Conservation (phyloP, 176 grass and related monocot species). For the Carex pumila region DNA sequence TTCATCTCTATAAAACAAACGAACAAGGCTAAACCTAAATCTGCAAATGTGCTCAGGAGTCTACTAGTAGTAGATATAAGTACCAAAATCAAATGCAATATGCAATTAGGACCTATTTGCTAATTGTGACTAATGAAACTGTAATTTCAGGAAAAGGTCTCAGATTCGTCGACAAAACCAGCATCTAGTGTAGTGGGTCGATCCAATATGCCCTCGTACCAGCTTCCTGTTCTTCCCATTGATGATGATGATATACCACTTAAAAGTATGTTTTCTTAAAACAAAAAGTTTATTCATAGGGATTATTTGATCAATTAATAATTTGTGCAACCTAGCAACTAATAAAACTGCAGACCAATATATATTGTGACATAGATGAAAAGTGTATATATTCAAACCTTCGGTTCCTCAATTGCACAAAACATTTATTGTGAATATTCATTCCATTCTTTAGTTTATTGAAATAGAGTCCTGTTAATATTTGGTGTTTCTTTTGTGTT, state of each 20-base stretch:
- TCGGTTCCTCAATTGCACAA: background rate
- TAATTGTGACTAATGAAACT: background rate
- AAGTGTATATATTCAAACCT: background rate
- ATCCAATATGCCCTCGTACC: constrained; percentile 57
- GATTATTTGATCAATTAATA: background rate
- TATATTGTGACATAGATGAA: background rate
- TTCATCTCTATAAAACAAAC: background rate
- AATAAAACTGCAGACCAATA: background rate
- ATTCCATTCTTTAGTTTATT: background rate
- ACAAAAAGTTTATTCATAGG: background rate
- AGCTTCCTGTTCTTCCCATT: constrained; percentile 48
- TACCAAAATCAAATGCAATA: background rate
- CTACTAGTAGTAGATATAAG: background rate
- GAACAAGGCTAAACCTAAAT: background rate
- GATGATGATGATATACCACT: constrained; percentile 78
- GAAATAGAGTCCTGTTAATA: background rate
- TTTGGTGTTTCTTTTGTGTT: constrained; percentile 11
- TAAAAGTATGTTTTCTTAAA: constrained; percentile 39
- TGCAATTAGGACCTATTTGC: background rate
- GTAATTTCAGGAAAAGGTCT: constrained; percentile 63
- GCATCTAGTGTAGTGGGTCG: constrained; percentile 46
- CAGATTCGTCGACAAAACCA: constrained; percentile 74
- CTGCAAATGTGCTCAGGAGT: background rate
- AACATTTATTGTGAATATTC: background rate
- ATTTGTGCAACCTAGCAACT: background rate